Percentiles rank a stretch among this genome's conserved stretches.
Evolutionary conservation across 1,139 yeast genomes (phyloP).

Genomic region (Debaryomyces sp.): DNA sequence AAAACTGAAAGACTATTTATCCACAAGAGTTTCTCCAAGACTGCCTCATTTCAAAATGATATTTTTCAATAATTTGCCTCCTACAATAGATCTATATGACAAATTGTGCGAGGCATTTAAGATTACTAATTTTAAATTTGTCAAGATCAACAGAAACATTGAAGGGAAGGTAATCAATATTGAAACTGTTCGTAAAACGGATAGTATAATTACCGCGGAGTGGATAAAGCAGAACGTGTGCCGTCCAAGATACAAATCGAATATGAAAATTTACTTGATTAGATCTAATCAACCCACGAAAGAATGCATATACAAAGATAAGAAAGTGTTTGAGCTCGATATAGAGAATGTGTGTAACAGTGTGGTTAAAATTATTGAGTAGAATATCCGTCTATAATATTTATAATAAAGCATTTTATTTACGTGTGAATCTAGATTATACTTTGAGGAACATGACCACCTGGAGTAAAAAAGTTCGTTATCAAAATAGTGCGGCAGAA

Average conservation of each 20-base stretch:
- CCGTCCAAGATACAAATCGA: conserved; percentile 46
- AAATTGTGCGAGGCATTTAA: conserved; percentile 22
- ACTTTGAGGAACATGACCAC: conserved; percentile 1
- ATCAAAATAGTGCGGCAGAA: neutral
- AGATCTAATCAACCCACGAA: conserved; percentile 3
- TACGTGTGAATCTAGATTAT: neutral
- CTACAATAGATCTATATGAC: conserved; percentile 13
- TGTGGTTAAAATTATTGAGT: conserved; percentile 1
- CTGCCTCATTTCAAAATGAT: conserved; percentile 1
- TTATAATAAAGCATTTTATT: neutral
- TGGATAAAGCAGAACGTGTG: conserved; percentile 42
- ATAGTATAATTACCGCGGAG: conserved; percentile 21
- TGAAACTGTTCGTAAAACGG: conserved; percentile 27
- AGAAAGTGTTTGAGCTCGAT: conserved; percentile 1
- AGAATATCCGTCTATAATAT: neutral
- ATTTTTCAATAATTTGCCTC: conserved; percentile 6
- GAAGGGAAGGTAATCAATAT: conserved; percentile 37
- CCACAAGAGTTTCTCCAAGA: neutral
- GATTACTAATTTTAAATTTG: conserved; percentile 26
- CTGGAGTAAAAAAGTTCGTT: neutral
- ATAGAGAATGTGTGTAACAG: conserved; percentile 3
- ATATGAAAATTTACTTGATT: conserved; percentile 43
- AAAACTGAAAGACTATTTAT: neutral
- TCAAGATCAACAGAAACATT: conserved; percentile 38
- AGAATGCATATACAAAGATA: conserved; percentile 7